phyloP scores from a whole-genome alignment of 1,284 basidiomycete species.

The Rhodotorula sp. region DNA sequence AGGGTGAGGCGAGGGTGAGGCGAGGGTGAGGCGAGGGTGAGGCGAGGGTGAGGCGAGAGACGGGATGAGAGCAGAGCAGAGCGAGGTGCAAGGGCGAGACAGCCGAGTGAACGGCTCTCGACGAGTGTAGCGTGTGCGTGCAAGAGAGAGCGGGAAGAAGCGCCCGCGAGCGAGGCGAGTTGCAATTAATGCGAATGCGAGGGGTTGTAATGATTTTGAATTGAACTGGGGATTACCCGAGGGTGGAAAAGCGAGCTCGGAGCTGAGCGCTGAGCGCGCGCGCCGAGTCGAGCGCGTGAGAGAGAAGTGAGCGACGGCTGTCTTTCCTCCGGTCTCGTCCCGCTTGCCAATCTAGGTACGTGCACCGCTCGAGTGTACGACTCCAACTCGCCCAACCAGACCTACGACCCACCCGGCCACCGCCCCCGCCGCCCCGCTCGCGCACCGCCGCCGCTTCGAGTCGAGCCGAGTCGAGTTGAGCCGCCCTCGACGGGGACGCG shows the following conservation, averaged over 20 bases:
- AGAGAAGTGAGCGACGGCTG: neutral
- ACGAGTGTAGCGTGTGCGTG: neutral
- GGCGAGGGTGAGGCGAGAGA: neutral
- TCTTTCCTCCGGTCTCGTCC: slow-evolving; percentile 4
- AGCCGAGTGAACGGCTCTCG: slow-evolving; percentile 24
- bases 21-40: neutral
- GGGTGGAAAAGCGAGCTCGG: neutral
- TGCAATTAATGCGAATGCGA: neutral
- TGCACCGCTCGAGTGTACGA: neutral
- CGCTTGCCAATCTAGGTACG: slow-evolving; percentile 4
- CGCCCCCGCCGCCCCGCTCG: neutral
- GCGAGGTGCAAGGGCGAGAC: neutral
- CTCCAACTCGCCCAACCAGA: neutral
- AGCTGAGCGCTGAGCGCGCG: neutral
- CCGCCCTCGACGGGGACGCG: too few relatives aligned
- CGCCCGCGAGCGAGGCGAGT: neutral
- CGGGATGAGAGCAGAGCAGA: neutral
- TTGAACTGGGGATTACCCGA: too few relatives aligned
- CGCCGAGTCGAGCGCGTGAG: neutral
- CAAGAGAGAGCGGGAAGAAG: too few relatives aligned
- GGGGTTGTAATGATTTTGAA: neutral
- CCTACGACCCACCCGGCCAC: neutral
- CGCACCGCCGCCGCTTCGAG: too few relatives aligned
- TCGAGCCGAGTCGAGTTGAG: neutral
- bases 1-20: too few relatives aligned